A percentile compares a stretch with the other conserved stretches of the same genome.
phyloP scores from a whole-genome alignment of 805 yeast genomes.

The Candida gorgasii region DNA sequence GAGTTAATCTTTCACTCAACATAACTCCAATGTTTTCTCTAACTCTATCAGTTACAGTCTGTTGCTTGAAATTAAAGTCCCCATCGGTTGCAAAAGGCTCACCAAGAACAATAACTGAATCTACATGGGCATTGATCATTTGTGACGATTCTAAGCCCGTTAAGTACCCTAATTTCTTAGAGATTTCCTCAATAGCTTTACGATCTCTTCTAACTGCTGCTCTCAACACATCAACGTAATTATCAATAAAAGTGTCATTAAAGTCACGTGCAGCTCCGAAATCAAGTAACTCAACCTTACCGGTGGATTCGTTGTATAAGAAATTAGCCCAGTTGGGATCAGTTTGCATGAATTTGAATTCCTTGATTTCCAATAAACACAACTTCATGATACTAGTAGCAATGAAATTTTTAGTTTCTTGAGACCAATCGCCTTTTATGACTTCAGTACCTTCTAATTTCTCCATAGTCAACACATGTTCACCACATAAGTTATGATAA shows the following conservation, averaged over 20 bases:
- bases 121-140: constrained; percentile 91
- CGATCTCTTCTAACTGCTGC: constrained; percentile 75
- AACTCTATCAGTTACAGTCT: constrained; percentile 93
- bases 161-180: constrained; percentile 77
- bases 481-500: constrained; percentile 72
- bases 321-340: constrained; percentile 99
- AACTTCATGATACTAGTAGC: constrained; percentile 85
- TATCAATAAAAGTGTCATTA: constrained; percentile 61
- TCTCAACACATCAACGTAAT: constrained; percentile 70
- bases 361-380: constrained; percentile 81
- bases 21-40: constrained; percentile 83
- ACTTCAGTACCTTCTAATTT: constrained; percentile 81
- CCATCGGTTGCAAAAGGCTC: constrained; percentile 79
- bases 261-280: constrained; percentile 94
- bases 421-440: constrained; percentile 72
- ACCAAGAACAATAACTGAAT: constrained; percentile 85
- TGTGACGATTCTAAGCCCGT: constrained; percentile 87
- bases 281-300: constrained; percentile 82
- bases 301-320: constrained; percentile 69
- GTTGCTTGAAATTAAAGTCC: constrained; percentile 70
- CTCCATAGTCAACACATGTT: constrained; percentile 87
- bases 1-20: constrained; percentile 88
- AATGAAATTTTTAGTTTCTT: constrained; percentile 74
- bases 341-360: constrained; percentile 92
- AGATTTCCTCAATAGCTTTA: constrained; percentile 59